phyloP scores from a whole-genome alignment of 148 eudicot genomes.

The Vaccinium vitisidaea region DNA sequence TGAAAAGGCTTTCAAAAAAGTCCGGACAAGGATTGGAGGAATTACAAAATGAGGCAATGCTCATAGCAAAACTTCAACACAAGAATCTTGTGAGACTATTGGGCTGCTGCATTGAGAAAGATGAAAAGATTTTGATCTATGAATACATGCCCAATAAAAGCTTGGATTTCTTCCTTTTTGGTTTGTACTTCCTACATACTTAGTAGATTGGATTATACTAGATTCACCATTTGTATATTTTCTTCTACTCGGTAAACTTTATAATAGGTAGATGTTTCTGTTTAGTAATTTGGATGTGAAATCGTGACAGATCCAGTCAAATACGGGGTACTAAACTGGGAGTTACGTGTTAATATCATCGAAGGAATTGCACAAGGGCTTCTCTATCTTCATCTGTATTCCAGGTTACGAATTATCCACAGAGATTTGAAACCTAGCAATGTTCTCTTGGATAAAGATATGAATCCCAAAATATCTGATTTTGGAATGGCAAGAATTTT shows the following conservation, averaged over 20 bases:
- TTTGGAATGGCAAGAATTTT: conserved; percentile 21
- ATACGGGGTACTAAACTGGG: background rate
- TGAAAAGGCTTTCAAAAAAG: background rate
- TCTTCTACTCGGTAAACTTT: background rate
- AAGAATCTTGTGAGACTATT: conserved; percentile 9
- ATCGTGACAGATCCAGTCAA: background rate
- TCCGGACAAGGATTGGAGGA: conserved; percentile 12
- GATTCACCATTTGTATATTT: background rate
- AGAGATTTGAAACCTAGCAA: conserved; percentile 39
- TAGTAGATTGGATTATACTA: background rate
- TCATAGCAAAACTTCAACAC: conserved; percentile 15
- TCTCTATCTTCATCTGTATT: conserved; percentile 35
- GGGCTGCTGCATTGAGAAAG: conserved; percentile 9
- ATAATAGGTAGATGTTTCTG: background rate
- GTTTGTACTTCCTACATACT: background rate
- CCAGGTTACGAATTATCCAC: conserved; percentile 33
- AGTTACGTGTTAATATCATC: background rate
- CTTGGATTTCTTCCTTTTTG: conserved; percentile 15
- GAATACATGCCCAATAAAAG: conserved; percentile 14
- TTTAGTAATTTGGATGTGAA: background rate
- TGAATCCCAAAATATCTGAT: conserved; percentile 31
- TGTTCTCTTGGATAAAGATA: conserved; percentile 25
- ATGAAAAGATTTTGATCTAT: conserved; percentile 12
- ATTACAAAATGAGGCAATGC: background rate
- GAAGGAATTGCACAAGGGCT: conserved; percentile 14